A percentile compares a stretch with the other conserved stretches of the same genome.
Evolutionary conservation across 805 yeast species (phyloP).

Genomic region (Kazachstania africana): DNA sequence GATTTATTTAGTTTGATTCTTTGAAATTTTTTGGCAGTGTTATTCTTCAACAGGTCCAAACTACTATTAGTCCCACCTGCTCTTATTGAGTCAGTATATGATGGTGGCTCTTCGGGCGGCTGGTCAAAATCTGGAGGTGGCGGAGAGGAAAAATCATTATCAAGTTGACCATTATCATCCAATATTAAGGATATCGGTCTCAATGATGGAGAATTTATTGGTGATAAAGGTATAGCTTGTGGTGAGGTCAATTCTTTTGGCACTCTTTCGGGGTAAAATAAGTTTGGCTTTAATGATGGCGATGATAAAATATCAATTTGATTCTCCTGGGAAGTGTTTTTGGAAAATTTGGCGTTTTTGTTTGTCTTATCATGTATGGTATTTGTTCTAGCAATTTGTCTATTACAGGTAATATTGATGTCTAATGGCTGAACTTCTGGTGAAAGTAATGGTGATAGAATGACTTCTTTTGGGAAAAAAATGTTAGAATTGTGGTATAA

Average conservation of each 20-base stretch:
- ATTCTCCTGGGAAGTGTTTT: neutral
- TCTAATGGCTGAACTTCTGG: slow-evolving; percentile 6
- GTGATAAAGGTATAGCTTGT: slow-evolving; percentile 53
- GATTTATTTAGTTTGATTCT: slow-evolving; percentile 6
- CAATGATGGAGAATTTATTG: slow-evolving; percentile 32
- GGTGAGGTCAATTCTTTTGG: slow-evolving; percentile 43
- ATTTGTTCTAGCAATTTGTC: neutral
- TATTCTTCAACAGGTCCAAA: neutral
- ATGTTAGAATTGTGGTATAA: slow-evolving; percentile 27
- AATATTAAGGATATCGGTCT: too few relatives aligned
- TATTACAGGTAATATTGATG: too few relatives aligned
- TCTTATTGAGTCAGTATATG: slow-evolving; percentile 23
- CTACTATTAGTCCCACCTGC: slow-evolving; percentile 6
- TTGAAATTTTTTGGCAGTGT: slow-evolving; percentile 2
- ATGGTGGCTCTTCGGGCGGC: slow-evolving; percentile 26
- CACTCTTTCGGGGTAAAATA: slow-evolving; percentile 43
- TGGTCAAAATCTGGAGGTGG: slow-evolving; percentile 16
- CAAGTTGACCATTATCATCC: too few relatives aligned
- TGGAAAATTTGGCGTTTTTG: too few relatives aligned
- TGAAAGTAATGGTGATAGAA: slow-evolving; percentile 33
- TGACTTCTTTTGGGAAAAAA: slow-evolving; percentile 29
- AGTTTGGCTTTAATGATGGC: slow-evolving; percentile 31
- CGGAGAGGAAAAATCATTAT: too few relatives aligned
- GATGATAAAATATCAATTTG: slow-evolving; percentile 11
- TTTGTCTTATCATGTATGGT: neutral